Conservation (phyloP, 2,329 filamentous ascomycete species). For the Fusarium sp. region DNA sequence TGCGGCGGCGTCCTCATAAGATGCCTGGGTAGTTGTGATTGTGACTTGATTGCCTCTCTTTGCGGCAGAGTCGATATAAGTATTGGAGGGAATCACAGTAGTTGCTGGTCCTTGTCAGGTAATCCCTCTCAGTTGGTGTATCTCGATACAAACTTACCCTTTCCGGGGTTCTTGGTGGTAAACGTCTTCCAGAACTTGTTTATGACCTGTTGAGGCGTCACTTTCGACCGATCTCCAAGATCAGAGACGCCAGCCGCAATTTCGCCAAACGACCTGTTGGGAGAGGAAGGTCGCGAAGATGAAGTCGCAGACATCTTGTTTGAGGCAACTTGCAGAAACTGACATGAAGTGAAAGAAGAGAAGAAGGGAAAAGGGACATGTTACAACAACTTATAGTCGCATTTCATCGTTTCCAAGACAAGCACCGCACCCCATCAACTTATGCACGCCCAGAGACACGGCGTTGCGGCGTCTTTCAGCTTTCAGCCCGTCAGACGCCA, state of each 20-base stretch:
- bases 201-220: constrained; percentile 73
- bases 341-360: neutral
- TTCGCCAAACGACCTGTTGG: constrained; percentile 6
- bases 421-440: neutral
- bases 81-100: constrained; percentile 75
- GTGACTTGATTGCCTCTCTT: constrained; percentile 65
- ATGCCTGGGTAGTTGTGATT: constrained; percentile 68
- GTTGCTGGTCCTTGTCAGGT: constrained; percentile 59
- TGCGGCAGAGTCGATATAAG: constrained; percentile 70
- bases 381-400: neutral
- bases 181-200: constrained; percentile 81
- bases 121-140: fast-evolving
- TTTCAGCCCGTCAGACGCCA: constrained; percentile 26
- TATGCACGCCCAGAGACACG: constrained; percentile 3
- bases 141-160: constrained; percentile 57
- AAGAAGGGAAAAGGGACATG: neutral
- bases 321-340: neutral
- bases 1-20: constrained; percentile 77
- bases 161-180: constrained; percentile 75
- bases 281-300: constrained; percentile 25
- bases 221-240: constrained; percentile 50
- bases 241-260: constrained; percentile 7
- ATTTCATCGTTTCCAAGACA: constrained; percentile 20
- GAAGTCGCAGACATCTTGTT: constrained; percentile 24
- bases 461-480: constrained; percentile 16